phyloP scores from a whole-genome alignment of 78 protist genomes.

The Cavenderia fasciculata region DNA sequence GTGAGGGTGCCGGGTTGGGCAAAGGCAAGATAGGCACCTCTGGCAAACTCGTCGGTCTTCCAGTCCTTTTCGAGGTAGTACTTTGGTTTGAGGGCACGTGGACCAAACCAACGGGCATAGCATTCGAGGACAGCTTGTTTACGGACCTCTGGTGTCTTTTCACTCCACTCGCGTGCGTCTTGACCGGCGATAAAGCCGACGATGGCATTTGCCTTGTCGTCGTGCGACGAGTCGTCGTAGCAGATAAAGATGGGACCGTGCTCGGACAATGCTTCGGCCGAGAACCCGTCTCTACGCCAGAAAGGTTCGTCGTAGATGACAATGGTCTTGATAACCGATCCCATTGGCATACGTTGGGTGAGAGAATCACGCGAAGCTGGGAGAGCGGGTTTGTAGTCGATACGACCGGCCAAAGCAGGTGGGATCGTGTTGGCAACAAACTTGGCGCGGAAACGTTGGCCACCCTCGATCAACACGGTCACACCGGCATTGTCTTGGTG shows the following conservation, averaged over 20 bases:
- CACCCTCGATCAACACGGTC: constrained; percentile 29
- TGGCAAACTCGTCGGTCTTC: constrained; percentile 69
- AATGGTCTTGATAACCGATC: constrained; percentile 73
- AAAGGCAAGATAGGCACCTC: constrained; percentile 71
- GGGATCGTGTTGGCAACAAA: constrained; percentile 59
- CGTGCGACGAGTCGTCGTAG: constrained; percentile 73
- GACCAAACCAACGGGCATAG: constrained; percentile 79
- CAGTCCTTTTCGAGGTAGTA: constrained; percentile 64
- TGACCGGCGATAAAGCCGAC: constrained; percentile 73
- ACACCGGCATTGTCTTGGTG: constrained; percentile 33
- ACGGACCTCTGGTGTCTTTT: constrained; percentile 65
- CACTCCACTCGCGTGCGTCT: constrained; percentile 48
- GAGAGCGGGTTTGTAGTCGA: constrained; percentile 51
- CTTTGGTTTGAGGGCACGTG: constrained; percentile 28
- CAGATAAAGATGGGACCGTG: constrained; percentile 73
- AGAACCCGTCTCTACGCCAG: constrained; percentile 79
- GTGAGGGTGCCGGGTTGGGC: constrained; percentile 54
- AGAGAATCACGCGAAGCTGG: constrained; percentile 65
- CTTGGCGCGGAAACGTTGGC: constrained; percentile 13
- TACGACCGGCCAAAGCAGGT: constrained; percentile 69
- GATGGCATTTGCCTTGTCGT: constrained; percentile 64
- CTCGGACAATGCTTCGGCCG: constrained; percentile 72
- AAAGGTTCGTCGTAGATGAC: constrained; percentile 79
- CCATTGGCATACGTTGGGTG: constrained; percentile 80
- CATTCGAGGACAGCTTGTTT: constrained; percentile 64